Evolutionary conservation across 2,329 filamentous ascomycete genomes (phyloP).

Genomic region (Xylaria hypoxylon): DNA sequence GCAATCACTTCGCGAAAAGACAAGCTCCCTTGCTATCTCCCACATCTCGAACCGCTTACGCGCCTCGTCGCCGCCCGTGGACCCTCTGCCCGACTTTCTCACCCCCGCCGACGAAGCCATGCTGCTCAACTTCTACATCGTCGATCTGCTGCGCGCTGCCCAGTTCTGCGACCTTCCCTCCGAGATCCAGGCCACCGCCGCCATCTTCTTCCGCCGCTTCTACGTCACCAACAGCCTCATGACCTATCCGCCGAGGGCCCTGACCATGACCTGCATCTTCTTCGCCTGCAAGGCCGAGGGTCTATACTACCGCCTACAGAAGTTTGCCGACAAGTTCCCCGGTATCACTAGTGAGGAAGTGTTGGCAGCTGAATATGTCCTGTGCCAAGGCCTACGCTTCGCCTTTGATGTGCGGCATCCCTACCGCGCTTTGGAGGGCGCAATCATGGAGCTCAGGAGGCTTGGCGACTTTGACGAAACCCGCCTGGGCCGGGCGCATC

Average conservation of each 20-base stretch:
- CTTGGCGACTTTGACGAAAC: constrained; percentile 70
- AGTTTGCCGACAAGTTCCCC: constrained; percentile 77
- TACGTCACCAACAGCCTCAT: constrained; percentile 96
- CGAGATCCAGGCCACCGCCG: constrained; percentile 76
- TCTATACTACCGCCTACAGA: constrained; percentile 73
- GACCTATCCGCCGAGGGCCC: constrained; percentile 92
- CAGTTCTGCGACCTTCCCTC: constrained; percentile 64
- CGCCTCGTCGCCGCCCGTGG: constrained; percentile 60
- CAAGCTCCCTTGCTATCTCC: constrained; percentile 77
- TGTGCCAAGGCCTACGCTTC: constrained; percentile 92
- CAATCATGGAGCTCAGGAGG: constrained; percentile 82
- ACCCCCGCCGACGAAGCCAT: constrained; percentile 85
- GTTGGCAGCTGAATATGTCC: constrained; percentile 89
- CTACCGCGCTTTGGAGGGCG: constrained; percentile 86
- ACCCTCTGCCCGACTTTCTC: constrained; percentile 78
- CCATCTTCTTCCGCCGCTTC: constrained; percentile 92
- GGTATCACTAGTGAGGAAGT: constrained; percentile 83
- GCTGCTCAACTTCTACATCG: constrained; percentile 81
- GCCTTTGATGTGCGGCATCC: constrained; percentile 94
- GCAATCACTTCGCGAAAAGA: constrained; percentile 76
- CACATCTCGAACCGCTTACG: constrained; percentile 71
- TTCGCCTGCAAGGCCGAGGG: constrained; percentile 95
- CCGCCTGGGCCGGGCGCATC: constrained; percentile 72
- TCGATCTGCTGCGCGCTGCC: constrained; percentile 68
- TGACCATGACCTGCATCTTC: constrained; percentile 91